Evolutionary conservation across 2,329 filamentous ascomycete species (phyloP).

Genomic region (Myriangium duriaei): DNA sequence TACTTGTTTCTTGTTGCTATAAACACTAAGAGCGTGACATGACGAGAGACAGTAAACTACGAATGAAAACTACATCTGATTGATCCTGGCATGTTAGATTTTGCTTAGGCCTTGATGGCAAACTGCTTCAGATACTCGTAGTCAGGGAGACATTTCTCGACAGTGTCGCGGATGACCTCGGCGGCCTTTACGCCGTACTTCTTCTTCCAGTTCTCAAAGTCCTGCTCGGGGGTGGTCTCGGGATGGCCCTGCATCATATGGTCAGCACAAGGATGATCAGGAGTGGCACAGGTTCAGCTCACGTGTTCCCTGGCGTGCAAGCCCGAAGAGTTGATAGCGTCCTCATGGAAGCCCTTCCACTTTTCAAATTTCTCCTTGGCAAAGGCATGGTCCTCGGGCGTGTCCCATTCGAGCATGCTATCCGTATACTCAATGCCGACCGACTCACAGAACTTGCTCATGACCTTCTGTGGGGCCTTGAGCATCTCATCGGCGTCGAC

Average conservation of each 20-base stretch:
- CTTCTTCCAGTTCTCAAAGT: conserved; percentile 58
- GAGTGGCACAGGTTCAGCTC: conserved; percentile 19
- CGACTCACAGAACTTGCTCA: conserved; percentile 68
- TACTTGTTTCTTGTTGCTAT: no score
- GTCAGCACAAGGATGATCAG: not conserved
- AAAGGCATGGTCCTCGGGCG: conserved; percentile 54
- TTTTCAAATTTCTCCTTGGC: conserved; percentile 78
- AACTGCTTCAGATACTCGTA: conserved; percentile 78
- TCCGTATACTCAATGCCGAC: conserved; percentile 65
- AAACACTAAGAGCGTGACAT: no score
- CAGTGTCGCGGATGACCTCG: conserved; percentile 55
- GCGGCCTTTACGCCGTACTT: conserved; percentile 64
- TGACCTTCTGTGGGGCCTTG: conserved; percentile 63
- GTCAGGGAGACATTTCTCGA: conserved; percentile 57
- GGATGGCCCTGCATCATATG: conserved; percentile 40
- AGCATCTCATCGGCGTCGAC: conserved; percentile 91
- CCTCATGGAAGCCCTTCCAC: conserved; percentile 94
- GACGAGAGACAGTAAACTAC: no score
- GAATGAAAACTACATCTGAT: no score
- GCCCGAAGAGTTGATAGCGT: conserved; percentile 72
- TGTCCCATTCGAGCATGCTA: conserved; percentile 75
- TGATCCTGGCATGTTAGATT: no score
- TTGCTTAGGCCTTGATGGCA: conserved; percentile 43
- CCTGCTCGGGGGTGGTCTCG: conserved; percentile 49
- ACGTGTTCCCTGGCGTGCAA: conserved; percentile 58